Conservation (phyloP, 2,329 filamentous ascomycete species). For the Achaetomium macrosporum region DNA sequence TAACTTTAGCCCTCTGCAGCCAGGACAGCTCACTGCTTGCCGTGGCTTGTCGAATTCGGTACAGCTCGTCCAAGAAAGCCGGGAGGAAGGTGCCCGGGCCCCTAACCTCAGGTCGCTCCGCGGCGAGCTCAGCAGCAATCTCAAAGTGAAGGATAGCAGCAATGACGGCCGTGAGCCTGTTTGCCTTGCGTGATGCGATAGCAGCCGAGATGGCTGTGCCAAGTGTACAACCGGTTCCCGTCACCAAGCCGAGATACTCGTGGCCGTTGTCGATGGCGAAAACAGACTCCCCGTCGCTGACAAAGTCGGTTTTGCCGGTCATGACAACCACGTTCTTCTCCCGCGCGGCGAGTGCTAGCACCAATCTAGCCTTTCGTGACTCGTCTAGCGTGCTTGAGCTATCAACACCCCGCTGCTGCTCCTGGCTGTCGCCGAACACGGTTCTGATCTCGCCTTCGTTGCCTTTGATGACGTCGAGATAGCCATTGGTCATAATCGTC, state of each 20-base stretch:
- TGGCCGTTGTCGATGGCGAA: slow-evolving; percentile 73
- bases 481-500: slow-evolving; percentile 64
- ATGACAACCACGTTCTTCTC: slow-evolving; percentile 71
- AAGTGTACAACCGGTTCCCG: slow-evolving; percentile 78
- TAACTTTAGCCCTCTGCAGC: slow-evolving; percentile 33
- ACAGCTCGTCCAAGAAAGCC: slow-evolving; percentile 71
- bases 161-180: slow-evolving; percentile 66
- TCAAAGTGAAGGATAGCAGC: slow-evolving; percentile 74
- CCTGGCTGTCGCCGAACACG: slow-evolving; percentile 43
- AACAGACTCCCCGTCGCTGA: slow-evolving; percentile 67
- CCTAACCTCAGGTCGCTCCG: slow-evolving; percentile 53
- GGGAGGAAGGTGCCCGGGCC: slow-evolving; percentile 86
- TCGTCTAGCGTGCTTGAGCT: slow-evolving; percentile 51
- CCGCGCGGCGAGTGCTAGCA: slow-evolving; percentile 58
- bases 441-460: slow-evolving; percentile 85
- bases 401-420: slow-evolving; percentile 79
- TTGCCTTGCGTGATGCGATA: slow-evolving; percentile 55
- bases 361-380: slow-evolving; percentile 52
- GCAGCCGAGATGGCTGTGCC: slow-evolving; percentile 76
- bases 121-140: slow-evolving; percentile 62
- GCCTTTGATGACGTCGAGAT: slow-evolving; percentile 86
- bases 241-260: slow-evolving; percentile 61
- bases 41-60: slow-evolving; percentile 42
- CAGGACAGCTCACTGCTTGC: slow-evolving; percentile 43
- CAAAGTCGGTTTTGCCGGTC: slow-evolving; percentile 71